Percentiles rank a stretch among this genome's conserved stretches.
Conservation (phyloP, 2,329 filamentous ascomycete species). For the Hypomyces perniciosus region DNA sequence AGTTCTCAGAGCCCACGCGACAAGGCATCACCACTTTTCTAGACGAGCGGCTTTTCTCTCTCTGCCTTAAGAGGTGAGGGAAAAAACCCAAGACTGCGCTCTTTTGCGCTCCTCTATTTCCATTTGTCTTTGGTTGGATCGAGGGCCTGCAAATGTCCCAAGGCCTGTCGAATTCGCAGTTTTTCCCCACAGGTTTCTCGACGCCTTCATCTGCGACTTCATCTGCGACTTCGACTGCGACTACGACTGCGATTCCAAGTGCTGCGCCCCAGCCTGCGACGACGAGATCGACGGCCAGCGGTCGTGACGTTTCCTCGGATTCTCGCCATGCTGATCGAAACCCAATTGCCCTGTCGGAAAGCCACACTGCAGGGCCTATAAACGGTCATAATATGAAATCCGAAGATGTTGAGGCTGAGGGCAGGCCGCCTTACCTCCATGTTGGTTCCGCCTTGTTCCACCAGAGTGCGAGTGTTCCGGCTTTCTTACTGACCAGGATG, state of each 20-base stretch:
- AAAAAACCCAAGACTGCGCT: background rate
- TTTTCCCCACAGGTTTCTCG: slow-evolving; percentile 9
- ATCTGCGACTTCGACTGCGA: slow-evolving; percentile 10
- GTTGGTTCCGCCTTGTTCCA: slow-evolving; percentile 24
- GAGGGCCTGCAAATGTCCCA: slow-evolving; percentile 9
- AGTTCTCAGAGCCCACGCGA: slow-evolving; percentile 8
- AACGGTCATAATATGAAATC: slow-evolving; percentile 29
- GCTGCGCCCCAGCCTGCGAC: slow-evolving; percentile 18
- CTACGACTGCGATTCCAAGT: slow-evolving; percentile 8
- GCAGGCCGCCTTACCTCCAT: slow-evolving; percentile 39
- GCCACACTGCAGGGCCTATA: slow-evolving; percentile 20
- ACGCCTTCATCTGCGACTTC: slow-evolving; percentile 8
- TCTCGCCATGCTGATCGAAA: slow-evolving; percentile 30
- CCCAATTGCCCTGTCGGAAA: slow-evolving; percentile 22
- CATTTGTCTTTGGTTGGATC: background rate
- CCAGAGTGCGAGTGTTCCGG: background rate
- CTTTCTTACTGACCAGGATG: slow-evolving; percentile 4
- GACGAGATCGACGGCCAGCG: slow-evolving; percentile 10
- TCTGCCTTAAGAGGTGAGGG: background rate
- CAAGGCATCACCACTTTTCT: slow-evolving; percentile 1
- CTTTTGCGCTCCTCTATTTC: background rate
- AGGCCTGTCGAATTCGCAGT: slow-evolving; percentile 9
- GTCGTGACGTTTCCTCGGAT: slow-evolving; percentile 13
- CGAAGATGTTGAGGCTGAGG: slow-evolving; percentile 36
- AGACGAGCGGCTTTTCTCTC: background rate